Evolutionary conservation across 1,284 basidiomycete genomes (phyloP).

Genomic region (Tetrapyrgos nigripes): DNA sequence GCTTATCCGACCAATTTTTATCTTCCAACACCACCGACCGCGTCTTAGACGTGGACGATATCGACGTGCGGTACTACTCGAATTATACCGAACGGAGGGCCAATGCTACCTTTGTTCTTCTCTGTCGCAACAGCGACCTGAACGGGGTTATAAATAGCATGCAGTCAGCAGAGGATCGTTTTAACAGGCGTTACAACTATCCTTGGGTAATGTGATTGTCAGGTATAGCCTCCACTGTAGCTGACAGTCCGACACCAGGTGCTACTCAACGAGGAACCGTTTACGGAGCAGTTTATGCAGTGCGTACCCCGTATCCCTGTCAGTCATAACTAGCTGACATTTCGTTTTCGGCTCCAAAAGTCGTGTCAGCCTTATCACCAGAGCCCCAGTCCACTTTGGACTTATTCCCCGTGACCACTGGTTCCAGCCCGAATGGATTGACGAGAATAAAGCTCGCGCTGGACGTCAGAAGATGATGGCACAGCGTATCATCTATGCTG

Average conservation of each 20-base stretch:
- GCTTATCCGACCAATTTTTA: conserved; percentile 14
- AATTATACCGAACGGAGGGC: conserved; percentile 27
- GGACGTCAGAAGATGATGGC: conserved; percentile 65
- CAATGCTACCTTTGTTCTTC: conserved; percentile 48
- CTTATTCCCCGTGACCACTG: conserved; percentile 76
- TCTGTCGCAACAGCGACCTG: conserved; percentile 51
- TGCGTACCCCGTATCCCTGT: conserved; percentile 30
- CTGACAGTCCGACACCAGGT: conserved; percentile 27
- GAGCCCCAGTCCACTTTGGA: conserved; percentile 70
- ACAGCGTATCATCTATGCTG: conserved; percentile 76
- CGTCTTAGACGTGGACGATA: background rate
- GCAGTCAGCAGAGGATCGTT: conserved; percentile 60
- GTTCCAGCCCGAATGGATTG: conserved; percentile 85
- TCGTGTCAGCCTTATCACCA: conserved; percentile 59
- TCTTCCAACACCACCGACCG: background rate
- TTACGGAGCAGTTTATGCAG: conserved; percentile 73
- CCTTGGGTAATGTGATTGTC: conserved; percentile 58
- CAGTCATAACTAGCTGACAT: background rate
- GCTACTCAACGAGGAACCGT: conserved; percentile 74
- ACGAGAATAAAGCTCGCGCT: conserved; percentile 70
- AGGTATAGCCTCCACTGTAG: background rate
- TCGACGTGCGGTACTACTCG: conserved; percentile 5
- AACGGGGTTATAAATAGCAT: conserved; percentile 60
- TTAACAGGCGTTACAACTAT: conserved; percentile 71
- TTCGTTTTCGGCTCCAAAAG: conserved; percentile 36